Percentiles rank a stretch among this genome's conserved stretches.
Conservation (phyloP, 2,329 filamentous ascomycete species). For the Chaetoscypha palmicola region DNA sequence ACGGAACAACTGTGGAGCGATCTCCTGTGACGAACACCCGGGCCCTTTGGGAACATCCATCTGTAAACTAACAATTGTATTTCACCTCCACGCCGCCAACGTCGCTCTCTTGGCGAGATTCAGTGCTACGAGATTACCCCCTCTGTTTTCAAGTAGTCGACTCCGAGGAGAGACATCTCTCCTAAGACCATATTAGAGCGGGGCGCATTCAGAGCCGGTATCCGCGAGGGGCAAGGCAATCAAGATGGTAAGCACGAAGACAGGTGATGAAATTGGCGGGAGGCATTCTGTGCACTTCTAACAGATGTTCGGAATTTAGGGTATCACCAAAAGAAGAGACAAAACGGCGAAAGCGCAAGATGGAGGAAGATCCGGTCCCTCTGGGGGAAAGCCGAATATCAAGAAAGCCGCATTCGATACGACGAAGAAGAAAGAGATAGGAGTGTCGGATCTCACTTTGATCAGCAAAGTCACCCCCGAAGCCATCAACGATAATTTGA, state of each 20-base stretch:
- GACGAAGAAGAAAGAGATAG: slow-evolving; percentile 98
- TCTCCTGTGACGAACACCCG: too few species aligned
- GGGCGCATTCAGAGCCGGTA: slow-evolving; percentile 17
- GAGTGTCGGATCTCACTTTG: slow-evolving; percentile 92
- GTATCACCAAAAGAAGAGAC: slow-evolving; percentile 31
- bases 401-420: slow-evolving; percentile 95
- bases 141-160: neutral
- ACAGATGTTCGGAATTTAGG: slow-evolving; percentile 14
- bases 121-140: neutral
- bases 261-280: neutral
- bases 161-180: neutral
- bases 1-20: too few species aligned
- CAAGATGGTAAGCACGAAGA: slow-evolving; percentile 25
- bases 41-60: too few species aligned
- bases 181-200: slow-evolving; percentile 1
- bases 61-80: slow-evolving; percentile 3
- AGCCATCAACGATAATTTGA: slow-evolving; percentile 97
- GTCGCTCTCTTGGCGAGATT: neutral
- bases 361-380: slow-evolving; percentile 19
- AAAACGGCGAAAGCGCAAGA: slow-evolving; percentile 24
- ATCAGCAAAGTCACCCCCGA: slow-evolving; percentile 99
- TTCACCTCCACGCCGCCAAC: neutral
- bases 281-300: slow-evolving; percentile 8
- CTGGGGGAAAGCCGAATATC: slow-evolving; percentile 51
- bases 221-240: slow-evolving; percentile 10